phyloP scores from a whole-genome alignment of 176 grass and related monocot species.

The Aegilops umbellulata region DNA sequence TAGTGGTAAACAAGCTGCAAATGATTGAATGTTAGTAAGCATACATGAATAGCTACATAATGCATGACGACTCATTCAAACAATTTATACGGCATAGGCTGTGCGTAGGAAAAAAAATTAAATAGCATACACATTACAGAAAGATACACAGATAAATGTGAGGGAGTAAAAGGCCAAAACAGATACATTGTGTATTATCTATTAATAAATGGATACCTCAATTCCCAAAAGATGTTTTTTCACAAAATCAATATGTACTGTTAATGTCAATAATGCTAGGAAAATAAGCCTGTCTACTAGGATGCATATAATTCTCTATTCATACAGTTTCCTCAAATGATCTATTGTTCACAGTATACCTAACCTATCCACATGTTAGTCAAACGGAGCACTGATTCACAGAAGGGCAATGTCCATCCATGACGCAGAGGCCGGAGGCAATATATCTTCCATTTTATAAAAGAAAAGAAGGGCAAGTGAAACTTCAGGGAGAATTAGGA shows the following conservation, averaged over 20 bases:
- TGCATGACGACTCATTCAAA: not conserved
- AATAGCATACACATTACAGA: not conserved
- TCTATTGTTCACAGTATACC: no score
- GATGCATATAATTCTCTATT: not conserved
- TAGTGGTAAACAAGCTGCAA: constrained; percentile 65
- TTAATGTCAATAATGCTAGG: not conserved
- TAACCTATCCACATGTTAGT: no score
- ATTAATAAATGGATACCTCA: not conserved
- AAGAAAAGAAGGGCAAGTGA: not conserved
- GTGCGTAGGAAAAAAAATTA: not conserved
- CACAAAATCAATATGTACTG: not conserved
- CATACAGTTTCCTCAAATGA: not conserved
- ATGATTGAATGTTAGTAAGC: not conserved
- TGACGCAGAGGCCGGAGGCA: not conserved
- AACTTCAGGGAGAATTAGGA: not conserved
- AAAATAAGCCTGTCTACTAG: not conserved
- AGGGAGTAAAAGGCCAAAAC: not conserved
- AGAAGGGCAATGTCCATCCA: not conserved
- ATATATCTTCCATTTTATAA: not conserved
- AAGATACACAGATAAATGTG: not conserved
- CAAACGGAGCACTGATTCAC: not conserved
- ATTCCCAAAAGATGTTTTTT: not conserved
- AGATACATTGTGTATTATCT: not conserved
- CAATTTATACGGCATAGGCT: not conserved
- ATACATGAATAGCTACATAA: not conserved